Percentiles rank a stretch among this genome's conserved stretches.
Evolutionary conservation across 2,329 filamentous ascomycete genomes (phyloP).

Genomic region (Exophiala alcalophila): DNA sequence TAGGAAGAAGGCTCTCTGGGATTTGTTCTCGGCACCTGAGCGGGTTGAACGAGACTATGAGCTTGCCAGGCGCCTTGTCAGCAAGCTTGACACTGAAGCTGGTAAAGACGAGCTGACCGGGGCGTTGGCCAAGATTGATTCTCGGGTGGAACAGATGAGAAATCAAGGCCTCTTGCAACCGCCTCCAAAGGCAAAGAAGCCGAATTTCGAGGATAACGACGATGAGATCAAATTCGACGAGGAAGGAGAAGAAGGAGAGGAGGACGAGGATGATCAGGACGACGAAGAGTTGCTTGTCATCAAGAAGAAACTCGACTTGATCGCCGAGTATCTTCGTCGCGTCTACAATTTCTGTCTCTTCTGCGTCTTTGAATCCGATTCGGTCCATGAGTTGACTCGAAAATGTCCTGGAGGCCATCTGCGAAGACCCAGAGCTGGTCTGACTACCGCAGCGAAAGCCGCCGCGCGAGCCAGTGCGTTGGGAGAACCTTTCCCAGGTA

Average conservation of each 20-base stretch:
- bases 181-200: slow-evolving; percentile 51
- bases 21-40: slow-evolving; percentile 91
- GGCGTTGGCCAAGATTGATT: slow-evolving; percentile 75
- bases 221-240: slow-evolving; percentile 55
- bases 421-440: slow-evolving; percentile 79
- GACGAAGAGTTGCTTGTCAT: slow-evolving; percentile 85
- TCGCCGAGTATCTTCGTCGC: slow-evolving; percentile 93
- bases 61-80: slow-evolving; percentile 75
- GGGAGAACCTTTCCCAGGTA: slow-evolving; percentile 78
- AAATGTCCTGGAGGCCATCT: slow-evolving; percentile 98
- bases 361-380: slow-evolving; percentile 98
- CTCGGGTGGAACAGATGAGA: slow-evolving; percentile 77
- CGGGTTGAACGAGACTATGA: slow-evolving; percentile 86
- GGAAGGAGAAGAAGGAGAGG: slow-evolving; percentile 76
- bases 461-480: slow-evolving; percentile 81
- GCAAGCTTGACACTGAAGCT: slow-evolving; percentile 81
- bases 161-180: slow-evolving; percentile 74
- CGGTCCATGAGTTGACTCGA: slow-evolving; percentile 87
- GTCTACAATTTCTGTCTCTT: slow-evolving; percentile 99
- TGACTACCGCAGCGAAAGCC: slow-evolving; percentile 77
- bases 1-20: slow-evolving; percentile 94
- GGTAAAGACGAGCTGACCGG: slow-evolving; percentile 65
- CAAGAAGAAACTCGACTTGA: slow-evolving; percentile 94
- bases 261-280: slow-evolving; percentile 76
- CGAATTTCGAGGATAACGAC: slow-evolving; percentile 46